Conservation (phyloP, 2,329 filamentous ascomycete genomes). For the Coniochaeta prunicola region DNA sequence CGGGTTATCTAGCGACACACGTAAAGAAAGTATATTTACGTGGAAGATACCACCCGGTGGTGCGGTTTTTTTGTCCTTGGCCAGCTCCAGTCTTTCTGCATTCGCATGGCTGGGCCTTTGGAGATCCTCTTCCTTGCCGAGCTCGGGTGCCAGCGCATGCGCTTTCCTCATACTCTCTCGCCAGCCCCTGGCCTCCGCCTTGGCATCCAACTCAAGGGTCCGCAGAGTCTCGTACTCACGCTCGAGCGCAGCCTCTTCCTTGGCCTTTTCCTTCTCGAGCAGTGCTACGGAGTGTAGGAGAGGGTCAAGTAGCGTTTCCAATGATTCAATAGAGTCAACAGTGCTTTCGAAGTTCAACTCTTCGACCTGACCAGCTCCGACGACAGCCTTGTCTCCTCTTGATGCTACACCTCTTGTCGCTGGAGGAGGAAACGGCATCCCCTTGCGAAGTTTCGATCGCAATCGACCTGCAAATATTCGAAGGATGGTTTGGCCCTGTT, state of each 20-base stretch:
- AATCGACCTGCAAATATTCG: constrained; percentile 48
- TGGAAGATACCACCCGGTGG: constrained; percentile 18
- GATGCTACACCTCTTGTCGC: constrained; percentile 9
- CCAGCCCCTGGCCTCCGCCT: constrained; percentile 43
- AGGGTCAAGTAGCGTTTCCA: constrained; percentile 55
- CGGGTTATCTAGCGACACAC: background rate
- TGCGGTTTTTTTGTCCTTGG: background rate
- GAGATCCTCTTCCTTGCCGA: constrained; percentile 3
- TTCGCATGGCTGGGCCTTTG: background rate
- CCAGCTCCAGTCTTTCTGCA: background rate
- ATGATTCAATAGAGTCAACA: constrained; percentile 46
- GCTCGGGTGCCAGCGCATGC: constrained; percentile 40
- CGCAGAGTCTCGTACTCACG: constrained; percentile 44
- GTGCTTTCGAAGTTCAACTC: constrained; percentile 62
- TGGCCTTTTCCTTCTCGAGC: constrained; percentile 48
- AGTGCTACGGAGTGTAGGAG: constrained; percentile 56
- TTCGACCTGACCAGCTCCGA: constrained; percentile 38
- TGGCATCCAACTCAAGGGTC: constrained; percentile 48
- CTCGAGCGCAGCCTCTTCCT: constrained; percentile 48
- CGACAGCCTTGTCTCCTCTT: constrained; percentile 9
- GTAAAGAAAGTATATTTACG: constrained; percentile 13
- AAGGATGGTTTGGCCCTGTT: constrained; percentile 49
- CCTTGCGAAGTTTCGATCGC: constrained; percentile 47
- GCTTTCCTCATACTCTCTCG: constrained; percentile 40
- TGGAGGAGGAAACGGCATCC: constrained; percentile 60